Evolutionary conservation across 345 rosid genomes (phyloP), one percentile per base, ranked within the genome.

Genomic region (Boechera divaricarpa): DNA sequence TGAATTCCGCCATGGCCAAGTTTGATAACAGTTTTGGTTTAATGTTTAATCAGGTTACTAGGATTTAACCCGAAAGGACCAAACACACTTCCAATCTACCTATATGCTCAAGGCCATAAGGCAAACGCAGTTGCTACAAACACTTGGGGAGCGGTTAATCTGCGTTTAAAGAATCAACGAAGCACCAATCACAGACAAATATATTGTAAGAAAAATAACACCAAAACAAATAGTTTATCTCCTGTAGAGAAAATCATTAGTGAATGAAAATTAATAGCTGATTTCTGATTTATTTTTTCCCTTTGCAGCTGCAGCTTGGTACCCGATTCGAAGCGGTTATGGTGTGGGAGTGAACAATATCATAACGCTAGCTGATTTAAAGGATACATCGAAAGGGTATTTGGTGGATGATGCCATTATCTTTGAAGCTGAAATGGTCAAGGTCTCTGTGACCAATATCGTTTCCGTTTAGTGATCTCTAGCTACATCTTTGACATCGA

Each of bases 371-470:
- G 5, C 26, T 10, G 76, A 65, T 2, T 59, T 82, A 45, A 35
- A 42, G 0, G 63, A 80, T 28, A 0, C 66, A 33, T 70, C 80
- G 1, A 76, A 81, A 62, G 85, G 85, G 6, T 85, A 69, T 33
- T 26, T 78, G 36, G 47, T 72, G 72, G 56, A 65, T 36, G 84
- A 82, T 74, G 66, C 73, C 3, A 69, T 85, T 62, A 73, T 82
- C 67, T 76, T 83, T 66, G 84, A 82, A 85, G 84, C 78, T 49
- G 77, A 78, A 59, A 54, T 80, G 69, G 58, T 65, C 38, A 68
- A 58, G 55, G 36, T 77, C 56, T 76, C 81, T 31, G 74, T 71
- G 10, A 69, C 75, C 36, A 80, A 69, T 35, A 73, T 79, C 11
- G 74, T 79, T 28, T 18, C 74, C 3, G 68, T 53, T 21, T 77